phyloP scores from a whole-genome alignment of 2,329 filamentous ascomycete species.

The Trichoderma arundinaceum region DNA sequence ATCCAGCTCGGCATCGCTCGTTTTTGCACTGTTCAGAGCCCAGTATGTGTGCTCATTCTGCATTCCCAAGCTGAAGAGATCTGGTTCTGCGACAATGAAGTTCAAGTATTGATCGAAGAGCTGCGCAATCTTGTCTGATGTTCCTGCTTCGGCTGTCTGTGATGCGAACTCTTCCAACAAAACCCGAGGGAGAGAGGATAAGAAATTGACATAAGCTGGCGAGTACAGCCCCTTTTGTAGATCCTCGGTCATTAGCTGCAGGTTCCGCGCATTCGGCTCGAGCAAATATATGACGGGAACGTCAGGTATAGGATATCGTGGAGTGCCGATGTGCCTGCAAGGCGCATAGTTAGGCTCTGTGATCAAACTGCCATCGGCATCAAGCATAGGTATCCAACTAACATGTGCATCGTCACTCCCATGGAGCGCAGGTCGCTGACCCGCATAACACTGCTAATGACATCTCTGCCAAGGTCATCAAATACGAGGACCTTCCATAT shows the following conservation, averaged over 20 bases:
- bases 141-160: constrained; percentile 82
- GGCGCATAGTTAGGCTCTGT: constrained; percentile 13
- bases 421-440: constrained; percentile 91
- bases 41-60: constrained; percentile 90
- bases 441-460: constrained; percentile 93
- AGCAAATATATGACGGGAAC: constrained; percentile 97
- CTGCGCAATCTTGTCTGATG: constrained; percentile 87
- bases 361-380: background rate
- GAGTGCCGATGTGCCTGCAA: constrained; percentile 75
- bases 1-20: constrained; percentile 88
- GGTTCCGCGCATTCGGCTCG: constrained; percentile 81
- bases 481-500: constrained; percentile 99
- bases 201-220: constrained; percentile 95
- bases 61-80: constrained; percentile 93
- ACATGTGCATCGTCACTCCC: constrained; percentile 98
- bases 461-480: constrained; percentile 87
- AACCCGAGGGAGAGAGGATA: constrained; percentile 88
- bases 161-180: constrained; percentile 93
- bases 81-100: constrained; percentile 94
- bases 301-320: constrained; percentile 89
- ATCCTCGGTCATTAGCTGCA: constrained; percentile 82
- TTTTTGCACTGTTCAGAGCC: constrained; percentile 92
- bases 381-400: constrained; percentile 39
- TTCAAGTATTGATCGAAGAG: constrained; percentile 97
- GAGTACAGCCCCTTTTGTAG: constrained; percentile 87